Conservation (phyloP, 1,284 basidiomycete species). For the Boletellus deceptivus region DNA sequence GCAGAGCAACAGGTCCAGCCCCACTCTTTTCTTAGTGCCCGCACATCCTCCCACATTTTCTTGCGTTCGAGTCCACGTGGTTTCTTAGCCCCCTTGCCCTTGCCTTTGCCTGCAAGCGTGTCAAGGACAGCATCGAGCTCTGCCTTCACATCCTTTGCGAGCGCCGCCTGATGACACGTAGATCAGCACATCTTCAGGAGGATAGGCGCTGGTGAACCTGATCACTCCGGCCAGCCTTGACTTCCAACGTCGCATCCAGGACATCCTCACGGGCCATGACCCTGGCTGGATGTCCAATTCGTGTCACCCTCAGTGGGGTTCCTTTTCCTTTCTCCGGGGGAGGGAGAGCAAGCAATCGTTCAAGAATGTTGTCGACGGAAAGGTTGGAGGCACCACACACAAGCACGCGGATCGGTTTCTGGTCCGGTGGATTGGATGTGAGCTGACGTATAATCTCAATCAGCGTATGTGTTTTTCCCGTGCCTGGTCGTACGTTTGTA, state of each 20-base stretch:
- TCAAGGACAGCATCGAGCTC: conserved; percentile 75
- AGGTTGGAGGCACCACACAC: conserved; percentile 92
- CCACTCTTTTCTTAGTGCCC: conserved; percentile 87
- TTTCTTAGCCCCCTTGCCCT: conserved; percentile 68
- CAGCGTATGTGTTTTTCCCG: conserved; percentile 91
- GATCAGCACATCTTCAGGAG: neutral
- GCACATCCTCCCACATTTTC: conserved; percentile 90
- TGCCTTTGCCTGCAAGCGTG: conserved; percentile 74
- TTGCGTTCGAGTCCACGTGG: conserved; percentile 77
- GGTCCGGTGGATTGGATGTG: conserved; percentile 45
- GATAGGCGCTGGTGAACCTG: conserved; percentile 42
- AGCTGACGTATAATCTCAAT: conserved; percentile 89
- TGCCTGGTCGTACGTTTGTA: conserved; percentile 46
- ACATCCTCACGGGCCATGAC: conserved; percentile 75
- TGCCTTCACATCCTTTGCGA: conserved; percentile 82
- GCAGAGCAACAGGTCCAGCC: conserved; percentile 21
- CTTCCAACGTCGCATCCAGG: conserved; percentile 83
- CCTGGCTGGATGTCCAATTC: conserved; percentile 91
- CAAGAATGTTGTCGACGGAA: conserved; percentile 88
- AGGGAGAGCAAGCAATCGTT: conserved; percentile 71
- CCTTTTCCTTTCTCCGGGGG: conserved; percentile 34
- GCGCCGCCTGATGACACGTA: conserved; percentile 48
- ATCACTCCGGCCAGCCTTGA: conserved; percentile 77
- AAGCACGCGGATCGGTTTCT: conserved; percentile 59
- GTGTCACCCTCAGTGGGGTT: conserved; percentile 61